phyloP scores from a whole-genome alignment of 2,329 filamentous ascomycete species.

The Blastomyces parvus region DNA sequence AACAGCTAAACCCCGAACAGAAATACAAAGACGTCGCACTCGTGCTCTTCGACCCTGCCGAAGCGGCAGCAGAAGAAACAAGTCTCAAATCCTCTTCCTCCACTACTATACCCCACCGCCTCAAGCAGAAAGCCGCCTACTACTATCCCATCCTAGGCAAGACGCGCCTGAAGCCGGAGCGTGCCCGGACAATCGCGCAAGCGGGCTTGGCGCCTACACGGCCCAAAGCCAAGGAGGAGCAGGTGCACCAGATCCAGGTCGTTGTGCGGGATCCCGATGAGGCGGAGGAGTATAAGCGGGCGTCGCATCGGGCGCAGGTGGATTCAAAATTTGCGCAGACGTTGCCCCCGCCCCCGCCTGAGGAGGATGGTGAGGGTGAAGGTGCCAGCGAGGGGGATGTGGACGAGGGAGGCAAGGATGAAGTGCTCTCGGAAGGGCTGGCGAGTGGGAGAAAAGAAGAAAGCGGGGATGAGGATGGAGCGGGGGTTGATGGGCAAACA shows the following conservation, averaged over 20 bases:
- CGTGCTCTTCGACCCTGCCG: constrained; percentile 46
- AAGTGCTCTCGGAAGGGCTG: neutral
- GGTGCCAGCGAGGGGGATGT: constrained; percentile 18
- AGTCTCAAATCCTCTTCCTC: constrained; percentile 7
- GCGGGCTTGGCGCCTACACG: constrained; percentile 32
- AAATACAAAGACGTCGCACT: constrained; percentile 50
- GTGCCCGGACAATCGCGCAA: constrained; percentile 36
- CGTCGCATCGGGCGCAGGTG: constrained; percentile 36
- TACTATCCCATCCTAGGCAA: constrained; percentile 42
- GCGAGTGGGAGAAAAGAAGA: constrained; percentile 3
- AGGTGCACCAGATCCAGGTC: constrained; percentile 46
- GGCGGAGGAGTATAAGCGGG: constrained; percentile 41
- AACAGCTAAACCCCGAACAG: constrained; percentile 43
- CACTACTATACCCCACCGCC: neutral
- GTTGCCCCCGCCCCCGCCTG: constrained; percentile 27
- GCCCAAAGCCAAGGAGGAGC: constrained; percentile 37
- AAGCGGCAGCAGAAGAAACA: constrained; percentile 19
- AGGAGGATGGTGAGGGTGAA: constrained; percentile 17
- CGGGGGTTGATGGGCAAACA: constrained; percentile 21
- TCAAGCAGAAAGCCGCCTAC: constrained; percentile 8
- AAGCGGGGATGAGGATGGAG: constrained; percentile 17
- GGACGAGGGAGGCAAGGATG: constrained; percentile 16
- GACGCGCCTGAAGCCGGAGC: constrained; percentile 46
- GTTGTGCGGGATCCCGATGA: constrained; percentile 43
- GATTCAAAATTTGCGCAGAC: constrained; percentile 36